Conservation (phyloP, 73 alveolate species). For the Uronychia setigera region DNA sequence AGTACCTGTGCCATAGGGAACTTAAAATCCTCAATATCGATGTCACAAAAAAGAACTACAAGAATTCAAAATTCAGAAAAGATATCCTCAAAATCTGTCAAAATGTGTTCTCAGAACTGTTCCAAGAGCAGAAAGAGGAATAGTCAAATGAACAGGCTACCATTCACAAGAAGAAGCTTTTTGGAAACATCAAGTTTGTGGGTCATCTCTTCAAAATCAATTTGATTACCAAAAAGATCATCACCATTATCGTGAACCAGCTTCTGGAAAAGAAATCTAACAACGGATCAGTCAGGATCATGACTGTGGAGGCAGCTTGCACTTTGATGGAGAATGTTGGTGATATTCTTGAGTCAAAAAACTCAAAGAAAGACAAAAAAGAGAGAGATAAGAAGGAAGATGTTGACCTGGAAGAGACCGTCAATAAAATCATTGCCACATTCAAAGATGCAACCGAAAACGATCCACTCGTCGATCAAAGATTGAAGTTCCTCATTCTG, state of each 20-base stretch:
- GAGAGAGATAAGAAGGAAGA: neutral
- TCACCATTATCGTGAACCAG: neutral
- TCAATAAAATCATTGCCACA: neutral
- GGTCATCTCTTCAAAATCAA: neutral
- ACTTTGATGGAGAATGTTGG: slow-evolving; percentile 5
- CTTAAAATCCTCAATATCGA: neutral
- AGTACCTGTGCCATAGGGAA: neutral
- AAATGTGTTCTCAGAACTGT: neutral
- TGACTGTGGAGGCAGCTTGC: slow-evolving; percentile 6
- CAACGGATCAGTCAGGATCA: too few species aligned
- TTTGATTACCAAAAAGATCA: neutral
- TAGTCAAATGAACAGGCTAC: neutral
- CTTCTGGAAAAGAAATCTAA: neutral
- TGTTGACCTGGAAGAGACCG: neutral
- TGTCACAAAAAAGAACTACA: neutral
- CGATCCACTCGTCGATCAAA: neutral
- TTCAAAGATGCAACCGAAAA: neutral
- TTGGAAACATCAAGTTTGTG: slow-evolving; percentile 12
- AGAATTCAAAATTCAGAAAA: neutral
- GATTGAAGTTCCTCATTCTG: neutral
- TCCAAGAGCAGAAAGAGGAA: neutral
- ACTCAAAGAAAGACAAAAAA: neutral
- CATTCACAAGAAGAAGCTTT: neutral
- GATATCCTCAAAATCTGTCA: neutral
- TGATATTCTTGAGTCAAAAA: neutral